Evolutionary conservation across 108 stramenopile genomes (phyloP), one percentile per base, ranked within the genome.

Genomic region (Parietichytrium sp.): DNA sequence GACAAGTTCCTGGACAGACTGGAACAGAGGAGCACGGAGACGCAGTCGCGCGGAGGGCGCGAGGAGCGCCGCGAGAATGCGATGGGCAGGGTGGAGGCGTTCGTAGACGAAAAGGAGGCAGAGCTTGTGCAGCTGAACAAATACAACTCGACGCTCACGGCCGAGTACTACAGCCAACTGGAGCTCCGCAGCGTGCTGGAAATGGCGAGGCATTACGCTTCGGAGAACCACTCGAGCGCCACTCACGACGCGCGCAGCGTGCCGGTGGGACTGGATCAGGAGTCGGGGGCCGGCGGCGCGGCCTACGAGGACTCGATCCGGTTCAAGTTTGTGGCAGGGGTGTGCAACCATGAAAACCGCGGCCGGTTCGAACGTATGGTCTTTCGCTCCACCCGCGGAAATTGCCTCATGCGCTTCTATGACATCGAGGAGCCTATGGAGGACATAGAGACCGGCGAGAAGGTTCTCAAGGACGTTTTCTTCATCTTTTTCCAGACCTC

Each of bases 401-500:
- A 98, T 86, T 97, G 95, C 89, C 95, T 94, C 83, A 91, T 96
- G 26, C 91, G 96, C 23, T 98, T 97, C 84, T 94, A 94, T 26
- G 93, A 94, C 29, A 95, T 97, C 81, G 90, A 96, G 82, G 92
- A 94, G 80, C 20, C 48, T 29, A 54, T 95, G 78, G 91, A 93
- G 52, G 93, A 95, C 84, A 93, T 93, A 8, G 87, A 89, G 26
- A 89, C 93, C 29, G 95, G 95, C 27, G 78, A 87, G 31, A 80
- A 90, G 12, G 61, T 93, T 25, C 89, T 94, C 80, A 97, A 97
- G 92, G 92, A 90, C 38, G 96, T 97, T 54, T 98, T 97, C 84
- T 95, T 97, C 72, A 91, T 97, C 81, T 98, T 98, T 80, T 98
- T 92, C 94, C 97, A 97, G 86, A 92, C 91, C 33, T 87, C 90